phyloP scores from a whole-genome alignment of 257 asterid genomes.

The Gynochthodes officinalis region DNA sequence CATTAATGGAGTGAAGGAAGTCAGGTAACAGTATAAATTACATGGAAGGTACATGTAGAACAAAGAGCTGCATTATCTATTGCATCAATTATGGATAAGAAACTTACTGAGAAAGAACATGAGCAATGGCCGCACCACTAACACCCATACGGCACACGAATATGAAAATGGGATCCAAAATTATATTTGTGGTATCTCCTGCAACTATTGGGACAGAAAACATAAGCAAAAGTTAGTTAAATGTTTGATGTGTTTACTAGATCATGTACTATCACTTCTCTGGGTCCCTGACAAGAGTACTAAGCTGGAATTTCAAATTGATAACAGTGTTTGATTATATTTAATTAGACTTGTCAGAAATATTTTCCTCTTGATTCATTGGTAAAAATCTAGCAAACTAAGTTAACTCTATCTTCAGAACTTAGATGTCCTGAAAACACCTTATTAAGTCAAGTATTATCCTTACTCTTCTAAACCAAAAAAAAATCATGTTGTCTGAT shows the following conservation, averaged over 20 bases:
- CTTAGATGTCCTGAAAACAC: not conserved
- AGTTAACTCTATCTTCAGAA: not conserved
- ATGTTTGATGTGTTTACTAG: not conserved
- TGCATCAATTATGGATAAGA: not conserved
- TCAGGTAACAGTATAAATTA: not conserved
- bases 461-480: not conserved
- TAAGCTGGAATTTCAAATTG: not conserved
- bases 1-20: not conserved
- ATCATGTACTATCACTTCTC: not conserved
- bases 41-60: not conserved
- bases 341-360: not conserved
- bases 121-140: slow-evolving; percentile 97
- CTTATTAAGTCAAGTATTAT: not conserved
- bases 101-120: slow-evolving; percentile 88
- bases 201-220: slow-evolving; percentile 42
- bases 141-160: slow-evolving; percentile 73
- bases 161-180: slow-evolving; percentile 85
- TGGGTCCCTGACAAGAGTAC: not conserved
- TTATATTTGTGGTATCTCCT: slow-evolving; percentile 69
- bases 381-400: not conserved
- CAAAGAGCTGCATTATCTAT: not conserved
- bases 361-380: not conserved
- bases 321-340: not conserved
- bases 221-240: not conserved
- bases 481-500: not conserved